phyloP scores from a whole-genome alignment of 345 rosid species.

The Eucalyptus erythrocorys region DNA sequence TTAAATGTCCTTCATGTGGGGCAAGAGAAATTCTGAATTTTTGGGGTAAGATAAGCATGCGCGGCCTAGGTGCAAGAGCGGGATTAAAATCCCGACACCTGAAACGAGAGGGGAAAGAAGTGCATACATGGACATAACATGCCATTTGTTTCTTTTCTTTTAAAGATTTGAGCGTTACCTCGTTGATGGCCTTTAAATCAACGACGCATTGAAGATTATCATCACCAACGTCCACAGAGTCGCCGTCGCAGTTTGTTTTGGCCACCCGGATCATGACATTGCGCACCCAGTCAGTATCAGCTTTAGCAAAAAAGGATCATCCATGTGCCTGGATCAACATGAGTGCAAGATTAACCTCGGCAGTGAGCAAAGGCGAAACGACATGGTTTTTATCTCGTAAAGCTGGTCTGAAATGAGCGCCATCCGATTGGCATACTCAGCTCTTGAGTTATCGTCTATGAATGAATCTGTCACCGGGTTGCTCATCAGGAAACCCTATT shows the following conservation, averaged over 20 bases:
- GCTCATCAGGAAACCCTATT: constrained; percentile 1
- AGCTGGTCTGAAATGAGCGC: background rate
- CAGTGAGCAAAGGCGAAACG: background rate
- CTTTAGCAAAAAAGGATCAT: background rate
- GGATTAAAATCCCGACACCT: too few species aligned
- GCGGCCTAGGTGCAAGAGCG: too few species aligned
- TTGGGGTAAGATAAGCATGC: background rate
- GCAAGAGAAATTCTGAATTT: background rate
- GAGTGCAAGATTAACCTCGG: too few species aligned
- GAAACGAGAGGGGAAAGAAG: background rate
- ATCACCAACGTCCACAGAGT: background rate
- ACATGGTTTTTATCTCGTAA: background rate
- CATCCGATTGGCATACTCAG: background rate
- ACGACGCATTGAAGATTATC: background rate
- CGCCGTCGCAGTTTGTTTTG: background rate
- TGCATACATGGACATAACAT: background rate
- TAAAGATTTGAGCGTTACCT: background rate
- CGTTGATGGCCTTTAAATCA: background rate
- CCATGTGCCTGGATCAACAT: too few species aligned
- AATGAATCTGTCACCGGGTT: background rate
- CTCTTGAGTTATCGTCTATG: background rate
- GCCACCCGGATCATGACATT: background rate
- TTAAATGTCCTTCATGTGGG: background rate
- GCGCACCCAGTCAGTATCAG: background rate
- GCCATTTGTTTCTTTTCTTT: background rate